Evolutionary conservation across 371 early-diverging fungal species (phyloP).

Genomic region (Lichtheimia ramosa): DNA sequence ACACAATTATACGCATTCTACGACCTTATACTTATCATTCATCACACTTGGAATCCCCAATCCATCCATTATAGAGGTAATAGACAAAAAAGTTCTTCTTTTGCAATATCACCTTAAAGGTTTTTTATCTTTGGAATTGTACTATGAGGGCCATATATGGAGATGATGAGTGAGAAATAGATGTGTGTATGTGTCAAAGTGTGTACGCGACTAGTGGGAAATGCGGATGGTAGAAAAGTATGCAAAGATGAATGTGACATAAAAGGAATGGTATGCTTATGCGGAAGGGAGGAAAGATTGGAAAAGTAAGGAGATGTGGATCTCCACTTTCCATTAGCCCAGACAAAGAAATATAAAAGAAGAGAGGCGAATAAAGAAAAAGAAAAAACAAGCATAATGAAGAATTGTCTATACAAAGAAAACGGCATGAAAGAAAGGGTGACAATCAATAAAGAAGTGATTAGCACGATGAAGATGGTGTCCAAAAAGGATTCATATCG

Average conservation of each 20-base stretch:
- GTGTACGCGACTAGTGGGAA: neutral
- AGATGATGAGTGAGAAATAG: neutral
- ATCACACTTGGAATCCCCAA: neutral
- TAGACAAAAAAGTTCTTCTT: neutral
- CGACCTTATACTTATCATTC: neutral
- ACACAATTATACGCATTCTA: neutral
- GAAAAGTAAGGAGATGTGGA: neutral
- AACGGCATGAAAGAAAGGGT: neutral
- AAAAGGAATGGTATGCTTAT: conserved; percentile 5
- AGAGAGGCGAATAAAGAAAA: neutral
- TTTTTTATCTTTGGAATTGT: neutral
- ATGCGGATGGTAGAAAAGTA: neutral
- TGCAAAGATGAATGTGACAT: neutral
- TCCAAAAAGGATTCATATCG: neutral
- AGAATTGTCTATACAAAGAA: conserved; percentile 3
- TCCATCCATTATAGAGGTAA: too few species aligned
- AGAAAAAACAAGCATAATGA: conserved; percentile 3
- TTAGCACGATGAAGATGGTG: too few species aligned
- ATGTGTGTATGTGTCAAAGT: neutral
- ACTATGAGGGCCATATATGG: too few species aligned
- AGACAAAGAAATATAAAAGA: conserved; percentile 7
- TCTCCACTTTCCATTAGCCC: neutral
- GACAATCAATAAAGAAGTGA: too few species aligned
- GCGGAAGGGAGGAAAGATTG: neutral
- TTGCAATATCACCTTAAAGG: conserved; percentile 1